Percentiles rank a stretch among this genome's conserved stretches.
Evolutionary conservation across 2,329 filamentous ascomycete species (phyloP).

Genomic region (Pestalotiopsis sp.): DNA sequence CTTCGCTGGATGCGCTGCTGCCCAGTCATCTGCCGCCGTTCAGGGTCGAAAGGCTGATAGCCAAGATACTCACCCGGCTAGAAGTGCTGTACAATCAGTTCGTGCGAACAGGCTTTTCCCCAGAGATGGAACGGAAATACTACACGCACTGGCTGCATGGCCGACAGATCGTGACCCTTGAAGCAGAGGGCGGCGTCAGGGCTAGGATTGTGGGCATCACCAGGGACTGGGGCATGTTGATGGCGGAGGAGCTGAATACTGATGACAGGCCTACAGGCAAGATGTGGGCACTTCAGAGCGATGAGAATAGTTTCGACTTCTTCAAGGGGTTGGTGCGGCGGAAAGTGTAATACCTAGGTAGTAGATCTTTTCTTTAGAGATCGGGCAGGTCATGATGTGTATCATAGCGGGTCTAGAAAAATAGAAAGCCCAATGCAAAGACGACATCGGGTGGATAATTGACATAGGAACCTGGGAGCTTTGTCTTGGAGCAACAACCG

Average conservation of each 20-base stretch:
- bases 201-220: slow-evolving; percentile 87
- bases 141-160: slow-evolving; percentile 87
- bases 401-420: neutral
- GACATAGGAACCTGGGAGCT: neutral
- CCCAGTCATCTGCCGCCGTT: slow-evolving; percentile 57
- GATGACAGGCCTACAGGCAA: slow-evolving; percentile 78
- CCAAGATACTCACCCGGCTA: slow-evolving; percentile 76
- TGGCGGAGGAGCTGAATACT: slow-evolving; percentile 79
- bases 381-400: neutral
- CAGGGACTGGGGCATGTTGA: slow-evolving; percentile 84
- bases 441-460: neutral
- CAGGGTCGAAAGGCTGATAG: slow-evolving; percentile 78
- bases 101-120: slow-evolving; percentile 73
- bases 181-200: slow-evolving; percentile 74
- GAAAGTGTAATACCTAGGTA: slow-evolving; percentile 53
- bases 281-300: slow-evolving; percentile 85
- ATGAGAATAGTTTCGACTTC: slow-evolving; percentile 98
- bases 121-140: slow-evolving; percentile 74
- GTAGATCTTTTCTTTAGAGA: neutral
- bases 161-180: slow-evolving; percentile 72
- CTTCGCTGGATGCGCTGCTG: slow-evolving; percentile 78
- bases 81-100: slow-evolving; percentile 80
- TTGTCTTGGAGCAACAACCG: neutral
- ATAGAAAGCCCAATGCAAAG: neutral
- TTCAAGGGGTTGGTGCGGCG: slow-evolving; percentile 84